Percentiles rank a stretch among this genome's conserved stretches.
These are phyloP conservation scores for Myxozyma lipomycoides DNA, from an alignment of 805 yeast genomes.

Conservation along the genomic window DNA sequence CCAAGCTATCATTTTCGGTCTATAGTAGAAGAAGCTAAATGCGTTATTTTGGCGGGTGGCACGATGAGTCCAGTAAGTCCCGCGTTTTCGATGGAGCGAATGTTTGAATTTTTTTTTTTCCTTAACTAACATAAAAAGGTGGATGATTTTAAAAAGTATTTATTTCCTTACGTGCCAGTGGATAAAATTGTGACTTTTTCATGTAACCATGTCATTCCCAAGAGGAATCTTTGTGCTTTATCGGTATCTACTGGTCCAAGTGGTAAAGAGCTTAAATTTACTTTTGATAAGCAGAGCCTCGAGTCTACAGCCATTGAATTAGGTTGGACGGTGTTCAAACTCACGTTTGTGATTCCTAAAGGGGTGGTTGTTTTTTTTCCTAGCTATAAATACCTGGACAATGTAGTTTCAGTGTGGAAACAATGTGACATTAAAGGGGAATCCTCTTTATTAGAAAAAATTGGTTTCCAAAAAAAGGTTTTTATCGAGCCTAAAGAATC, in stretches of 20 bases:
- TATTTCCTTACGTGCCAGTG: slow-evolving; percentile 55
- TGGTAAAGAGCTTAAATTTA: slow-evolving; percentile 52
- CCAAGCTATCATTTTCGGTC: slow-evolving; percentile 69
- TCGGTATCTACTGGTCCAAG: slow-evolving; percentile 42
- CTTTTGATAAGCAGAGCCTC: slow-evolving; percentile 59
- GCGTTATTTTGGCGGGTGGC: slow-evolving; percentile 86
- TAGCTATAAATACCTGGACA: slow-evolving; percentile 66
- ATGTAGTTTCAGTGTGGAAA: slow-evolving; percentile 55
- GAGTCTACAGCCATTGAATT: slow-evolving; percentile 39
- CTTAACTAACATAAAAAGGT: slow-evolving; percentile 31
- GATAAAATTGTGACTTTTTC: slow-evolving; percentile 51
- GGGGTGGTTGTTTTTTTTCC: slow-evolving; percentile 85
- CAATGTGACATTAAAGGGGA: slow-evolving; percentile 24
- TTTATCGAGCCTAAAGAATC: slow-evolving; percentile 54
- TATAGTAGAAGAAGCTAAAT: slow-evolving; percentile 58
- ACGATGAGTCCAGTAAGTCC: slow-evolving; percentile 73
- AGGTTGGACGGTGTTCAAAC: slow-evolving; percentile 47
- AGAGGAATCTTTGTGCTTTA: slow-evolving; percentile 58
- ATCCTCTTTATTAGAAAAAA: slow-evolving; percentile 29
- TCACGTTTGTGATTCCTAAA: slow-evolving; percentile 51
- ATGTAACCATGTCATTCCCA: slow-evolving; percentile 83
- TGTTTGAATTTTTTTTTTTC: background rate
- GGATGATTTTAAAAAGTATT: slow-evolving; percentile 59
- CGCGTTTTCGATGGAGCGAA: background rate
- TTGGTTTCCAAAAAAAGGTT: slow-evolving; percentile 37